phyloP scores from a whole-genome alignment of 768 basidiomycete species.

The Lactarius psammicola region DNA sequence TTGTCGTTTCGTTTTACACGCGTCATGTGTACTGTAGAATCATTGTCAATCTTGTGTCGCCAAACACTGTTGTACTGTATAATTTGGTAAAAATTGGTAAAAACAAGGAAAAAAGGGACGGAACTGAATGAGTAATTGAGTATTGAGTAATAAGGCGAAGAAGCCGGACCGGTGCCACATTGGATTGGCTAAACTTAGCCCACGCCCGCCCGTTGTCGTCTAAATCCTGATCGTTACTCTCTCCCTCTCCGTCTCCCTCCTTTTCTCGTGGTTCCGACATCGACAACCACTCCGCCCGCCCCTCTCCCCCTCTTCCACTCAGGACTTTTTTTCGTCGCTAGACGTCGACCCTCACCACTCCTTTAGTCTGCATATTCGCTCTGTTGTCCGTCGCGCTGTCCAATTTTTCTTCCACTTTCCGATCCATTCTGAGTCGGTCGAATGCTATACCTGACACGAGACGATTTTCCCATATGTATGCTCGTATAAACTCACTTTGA shows the following conservation, averaged over 20 bases:
- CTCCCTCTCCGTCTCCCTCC: not conserved
- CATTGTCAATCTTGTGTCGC: slow-evolving; percentile 15
- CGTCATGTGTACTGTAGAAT: slow-evolving; percentile 26
- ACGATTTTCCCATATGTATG: slow-evolving; percentile 89
- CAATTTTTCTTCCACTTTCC: slow-evolving; percentile 2
- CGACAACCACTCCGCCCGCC: not conserved
- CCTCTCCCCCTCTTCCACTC: slow-evolving; percentile 3
- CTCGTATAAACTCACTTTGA: slow-evolving; percentile 29
- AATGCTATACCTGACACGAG: slow-evolving; percentile 89
- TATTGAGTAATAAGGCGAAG: not conserved
- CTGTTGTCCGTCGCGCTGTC: slow-evolving; percentile 24
- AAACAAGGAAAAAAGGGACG: no score
- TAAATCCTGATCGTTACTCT: not conserved
- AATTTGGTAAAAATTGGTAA: not conserved
- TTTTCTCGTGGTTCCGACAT: not conserved
- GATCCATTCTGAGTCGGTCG: slow-evolving; percentile 3
- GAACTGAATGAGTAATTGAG: not conserved
- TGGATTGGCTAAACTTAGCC: not conserved
- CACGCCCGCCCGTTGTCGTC: not conserved
- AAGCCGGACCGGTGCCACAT: not conserved
- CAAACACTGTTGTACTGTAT: not conserved
- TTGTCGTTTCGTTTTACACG: not conserved
- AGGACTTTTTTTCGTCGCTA: slow-evolving; percentile 17
- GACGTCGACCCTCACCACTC: slow-evolving; percentile 29
- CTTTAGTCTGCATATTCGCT: slow-evolving; percentile 28